phyloP scores from a whole-genome alignment of 75 land plant genomes.

The Gnetum montanum region DNA sequence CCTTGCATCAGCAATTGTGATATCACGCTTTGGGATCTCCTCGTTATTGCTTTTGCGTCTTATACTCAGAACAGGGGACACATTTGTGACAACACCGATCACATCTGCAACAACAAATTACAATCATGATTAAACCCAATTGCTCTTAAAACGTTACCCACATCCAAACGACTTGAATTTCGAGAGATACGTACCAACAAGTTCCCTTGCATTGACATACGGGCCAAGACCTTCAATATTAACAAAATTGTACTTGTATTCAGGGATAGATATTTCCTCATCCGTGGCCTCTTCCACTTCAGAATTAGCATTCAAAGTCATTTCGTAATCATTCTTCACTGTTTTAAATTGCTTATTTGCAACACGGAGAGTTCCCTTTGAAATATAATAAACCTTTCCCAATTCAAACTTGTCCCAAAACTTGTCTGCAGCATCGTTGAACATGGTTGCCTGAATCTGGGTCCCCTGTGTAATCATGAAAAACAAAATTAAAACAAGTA shows the following conservation, averaged over 20 bases:
- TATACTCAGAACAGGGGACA: slow-evolving; percentile 56
- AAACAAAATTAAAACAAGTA: no score
- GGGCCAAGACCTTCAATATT: slow-evolving; percentile 69
- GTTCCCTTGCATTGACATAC: slow-evolving; percentile 72
- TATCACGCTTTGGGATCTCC: slow-evolving; percentile 85
- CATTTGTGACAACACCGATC: slow-evolving; percentile 80
- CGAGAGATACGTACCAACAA: slow-evolving; percentile 84
- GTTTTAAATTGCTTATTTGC: slow-evolving; percentile 90
- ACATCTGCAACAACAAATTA: slow-evolving; percentile 37
- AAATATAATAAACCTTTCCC: slow-evolving; percentile 92
- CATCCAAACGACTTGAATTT: no score
- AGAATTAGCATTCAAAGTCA: slow-evolving; percentile 78
- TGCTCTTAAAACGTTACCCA: not conserved
- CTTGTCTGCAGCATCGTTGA: slow-evolving; percentile 83
- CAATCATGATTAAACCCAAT: not conserved
- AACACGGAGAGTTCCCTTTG: slow-evolving; percentile 66
- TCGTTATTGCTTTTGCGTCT: slow-evolving; percentile 79
- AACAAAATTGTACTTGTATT: slow-evolving; percentile 60
- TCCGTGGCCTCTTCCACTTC: slow-evolving; percentile 68
- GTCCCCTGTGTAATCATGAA: slow-evolving; percentile 58
- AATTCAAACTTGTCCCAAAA: slow-evolving; percentile 68
- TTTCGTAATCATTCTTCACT: slow-evolving; percentile 93
- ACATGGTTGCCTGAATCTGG: slow-evolving; percentile 97
- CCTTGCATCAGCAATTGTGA: slow-evolving; percentile 86
- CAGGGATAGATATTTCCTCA: slow-evolving; percentile 52